Base-by-base conservation (phyloP, 2,329 filamentous ascomycete genomes). In the Achaetomium macrosporum region DNA sequence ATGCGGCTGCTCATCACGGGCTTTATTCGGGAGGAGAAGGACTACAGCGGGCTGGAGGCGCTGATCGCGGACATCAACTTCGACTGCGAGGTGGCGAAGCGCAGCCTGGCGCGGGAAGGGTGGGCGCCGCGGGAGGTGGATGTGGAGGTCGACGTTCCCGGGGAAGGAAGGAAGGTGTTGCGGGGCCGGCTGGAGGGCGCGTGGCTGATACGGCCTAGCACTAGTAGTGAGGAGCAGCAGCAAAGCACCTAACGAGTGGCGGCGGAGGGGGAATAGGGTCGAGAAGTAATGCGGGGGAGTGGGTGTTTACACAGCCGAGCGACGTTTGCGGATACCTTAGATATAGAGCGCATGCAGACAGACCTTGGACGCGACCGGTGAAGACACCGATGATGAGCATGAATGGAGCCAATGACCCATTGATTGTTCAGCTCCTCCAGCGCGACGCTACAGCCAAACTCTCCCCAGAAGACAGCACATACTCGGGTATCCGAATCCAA, bases 41-140 rank as follows among this genome's bases (percentile, higher is more conserved):
- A 97, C 73, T 99, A 99, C 72, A 82, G 84, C 55, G 85, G 81
- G 57, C 77, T 90, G 61, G 91, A 96, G 58, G 87, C 85, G 33
- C 75, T 97, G 66, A 82, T 97, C 42, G 81, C 85, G 63, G 93
- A 99, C 72, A 99, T 99, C 66, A 81, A 81, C 65, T 80, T 85
- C 61, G 93, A 97, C 74, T 95, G 93, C 64, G 81, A 88, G 63
- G 91, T 97, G 51, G 87, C 90, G 41, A 76, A 78, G 61, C 73
- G 76, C 63, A 93, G 89, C 71, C 71, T 99, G 64, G 77, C 71
- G 48, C 75, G 93, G 58, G 71, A 77, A 31, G 76, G 69, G 20
- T 99, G 77, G 81, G 70, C 67, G 46, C 74, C 76, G 12, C 61
- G 63, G 45, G 66, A 69, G 66, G 68, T 69, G 37, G 65, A 64